Base-by-base conservation (phyloP, 2,329 filamentous ascomycete genomes). In the Xylaria sp. region DNA sequence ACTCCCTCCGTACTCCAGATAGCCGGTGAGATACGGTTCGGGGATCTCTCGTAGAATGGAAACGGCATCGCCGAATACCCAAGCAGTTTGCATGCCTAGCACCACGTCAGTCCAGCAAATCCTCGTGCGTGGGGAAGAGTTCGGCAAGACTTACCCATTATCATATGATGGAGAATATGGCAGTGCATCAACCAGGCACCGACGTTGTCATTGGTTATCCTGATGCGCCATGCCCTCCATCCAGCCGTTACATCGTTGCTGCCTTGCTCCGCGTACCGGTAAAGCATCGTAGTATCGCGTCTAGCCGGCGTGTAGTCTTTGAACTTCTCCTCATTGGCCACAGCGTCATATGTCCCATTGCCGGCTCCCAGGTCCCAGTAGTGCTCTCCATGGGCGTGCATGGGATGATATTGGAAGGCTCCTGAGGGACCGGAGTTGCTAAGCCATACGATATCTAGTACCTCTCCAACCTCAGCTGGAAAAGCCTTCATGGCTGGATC, bases 151-250 rank as follows among this genome's bases (percentile, higher is more conserved):
- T 73, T 71, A 66, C 79, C 80, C 81, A 85, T 84, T 16, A 82
- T 72, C 77, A 83, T 82, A 67, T 86, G 83, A 57, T 80, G 78
- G 54, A 82, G 63, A 13, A 81, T 78, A 68, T 86, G 83, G 63
- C 83, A 86, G 68, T 86, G 83, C 63, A 86, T 74, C 81, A 86
- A 81, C 82, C 82, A 86, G 2, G 82, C 81, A 0, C 83, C 84
- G 0, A 85, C 79, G 2, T 81, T 74, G 1, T 74, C 69, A 42
- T 74, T 65, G 0, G 69, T 72, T 1, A 80, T 69, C 3, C 74
- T 67, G 0, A 86, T 70, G 8, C 85, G 74, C 85, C 84, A 87
- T 0, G 78, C 84, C 18, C 84, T 74, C 85, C 85, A 88, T 0
- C 84, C 83, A 0, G 77, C 74, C 1, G 75, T 76, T 4, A 74